These are phyloP conservation scores for Candida glaebosa DNA, from an alignment of 805 yeast species.

Conservation along the genomic window DNA sequence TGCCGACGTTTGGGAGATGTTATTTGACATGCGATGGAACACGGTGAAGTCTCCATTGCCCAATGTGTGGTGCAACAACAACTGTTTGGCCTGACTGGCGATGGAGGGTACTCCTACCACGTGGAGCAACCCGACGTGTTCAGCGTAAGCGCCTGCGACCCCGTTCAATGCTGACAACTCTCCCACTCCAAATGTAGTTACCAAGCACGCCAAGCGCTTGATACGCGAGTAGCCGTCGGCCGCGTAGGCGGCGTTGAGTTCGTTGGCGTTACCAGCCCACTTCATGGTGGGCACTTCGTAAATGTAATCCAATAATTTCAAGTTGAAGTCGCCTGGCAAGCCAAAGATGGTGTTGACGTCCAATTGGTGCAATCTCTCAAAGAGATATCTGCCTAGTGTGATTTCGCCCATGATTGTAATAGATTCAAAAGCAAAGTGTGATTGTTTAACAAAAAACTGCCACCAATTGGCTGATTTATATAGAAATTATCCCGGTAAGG, in stretches of 20 bases:
- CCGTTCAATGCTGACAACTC: constrained; percentile 83
- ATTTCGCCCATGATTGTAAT: constrained; percentile 35
- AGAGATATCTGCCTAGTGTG: constrained; percentile 71
- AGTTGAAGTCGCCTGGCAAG: constrained; percentile 80
- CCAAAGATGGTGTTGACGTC: constrained; percentile 72
- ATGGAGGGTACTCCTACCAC: constrained; percentile 84
- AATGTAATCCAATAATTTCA: constrained; percentile 65
- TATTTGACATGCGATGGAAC: constrained; percentile 73
- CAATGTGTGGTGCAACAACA: constrained; percentile 41
- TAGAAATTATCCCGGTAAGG: too few relatives aligned
- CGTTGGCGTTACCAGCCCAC: constrained; percentile 93
- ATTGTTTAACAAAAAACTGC: too few relatives aligned
- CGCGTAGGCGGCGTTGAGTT: constrained; percentile 83
- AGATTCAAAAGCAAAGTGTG: too few relatives aligned
- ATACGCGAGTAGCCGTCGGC: constrained; percentile 87
- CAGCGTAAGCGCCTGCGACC: constrained; percentile 85
- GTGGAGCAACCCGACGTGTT: constrained; percentile 82
- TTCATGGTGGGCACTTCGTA: constrained; percentile 71
- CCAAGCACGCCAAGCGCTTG: constrained; percentile 68
- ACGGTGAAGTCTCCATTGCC: constrained; percentile 46
- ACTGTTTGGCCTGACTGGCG: constrained; percentile 54
- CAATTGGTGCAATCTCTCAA: constrained; percentile 74
- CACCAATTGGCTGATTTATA: too few relatives aligned
- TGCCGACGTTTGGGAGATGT: constrained; percentile 65
- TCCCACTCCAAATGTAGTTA: constrained; percentile 91